These are phyloP conservation scores for Sungouiozyma ichnusensis DNA, from an alignment of 805 yeast genomes.

Conservation along the genomic window DNA sequence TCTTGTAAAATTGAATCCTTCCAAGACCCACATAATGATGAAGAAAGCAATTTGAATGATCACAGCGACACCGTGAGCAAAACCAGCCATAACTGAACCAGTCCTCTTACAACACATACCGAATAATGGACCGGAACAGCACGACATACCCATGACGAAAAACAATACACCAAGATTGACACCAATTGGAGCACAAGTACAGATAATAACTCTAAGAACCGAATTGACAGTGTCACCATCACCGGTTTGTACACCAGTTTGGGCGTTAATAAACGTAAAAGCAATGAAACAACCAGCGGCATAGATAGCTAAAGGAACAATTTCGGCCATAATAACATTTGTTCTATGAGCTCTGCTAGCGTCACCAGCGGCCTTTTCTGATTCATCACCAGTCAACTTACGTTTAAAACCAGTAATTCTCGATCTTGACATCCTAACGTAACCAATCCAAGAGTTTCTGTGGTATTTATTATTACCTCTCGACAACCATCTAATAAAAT, in stretches of 20 bases:
- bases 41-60: conserved; percentile 77
- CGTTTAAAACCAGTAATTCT: conserved; percentile 77
- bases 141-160: conserved; percentile 71
- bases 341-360: conserved; percentile 74
- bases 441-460: conserved; percentile 83
- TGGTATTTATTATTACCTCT: conserved; percentile 86
- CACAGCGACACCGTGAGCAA: conserved; percentile 94
- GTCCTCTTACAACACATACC: conserved; percentile 95
- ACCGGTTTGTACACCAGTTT: conserved; percentile 59
- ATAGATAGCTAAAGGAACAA: conserved; percentile 59
- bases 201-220: conserved; percentile 57
- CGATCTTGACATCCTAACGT: conserved; percentile 71
- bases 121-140: conserved; percentile 95
- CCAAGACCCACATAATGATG: conserved; percentile 94
- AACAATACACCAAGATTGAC: conserved; percentile 78
- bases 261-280: conserved; percentile 73
- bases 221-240: conserved; percentile 52
- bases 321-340: conserved; percentile 59
- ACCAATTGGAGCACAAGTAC: conserved; percentile 84
- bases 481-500: conserved; percentile 82
- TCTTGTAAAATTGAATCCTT: conserved; percentile 82
- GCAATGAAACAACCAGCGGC: conserved; percentile 76
- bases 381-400: conserved; percentile 62
- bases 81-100: conserved; percentile 87
- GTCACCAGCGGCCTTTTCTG: conserved; percentile 79